Conservation (phyloP, 2,329 filamentous ascomycete species). For the Drechmeria coniospora region DNA sequence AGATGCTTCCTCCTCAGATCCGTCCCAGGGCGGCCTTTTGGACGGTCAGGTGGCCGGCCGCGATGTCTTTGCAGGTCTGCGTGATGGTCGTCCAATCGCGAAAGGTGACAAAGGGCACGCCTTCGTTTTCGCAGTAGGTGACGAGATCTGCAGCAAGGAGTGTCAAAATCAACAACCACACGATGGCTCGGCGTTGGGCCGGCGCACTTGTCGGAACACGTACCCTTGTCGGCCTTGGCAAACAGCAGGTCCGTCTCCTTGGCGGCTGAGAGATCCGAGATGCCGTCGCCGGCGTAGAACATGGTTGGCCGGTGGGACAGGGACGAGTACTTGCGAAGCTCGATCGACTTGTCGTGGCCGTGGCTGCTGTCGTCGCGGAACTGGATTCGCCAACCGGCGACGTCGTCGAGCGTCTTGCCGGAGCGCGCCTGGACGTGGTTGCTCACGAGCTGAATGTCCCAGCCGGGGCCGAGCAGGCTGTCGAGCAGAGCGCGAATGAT, state of each 20-base stretch:
- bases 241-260: conserved; percentile 88
- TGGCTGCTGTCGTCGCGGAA: conserved; percentile 83
- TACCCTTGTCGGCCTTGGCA: conserved; percentile 78
- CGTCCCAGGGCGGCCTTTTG: conserved; percentile 49
- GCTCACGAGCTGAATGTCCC: conserved; percentile 78
- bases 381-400: conserved; percentile 72
- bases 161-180: conserved; percentile 3
- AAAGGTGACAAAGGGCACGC: conserved; percentile 79
- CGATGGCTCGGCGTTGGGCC: too few species aligned
- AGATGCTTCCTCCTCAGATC: conserved; percentile 10
- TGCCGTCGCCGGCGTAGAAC: conserved; percentile 91
- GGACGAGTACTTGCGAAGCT: conserved; percentile 73
- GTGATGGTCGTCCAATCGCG: conserved; percentile 71
- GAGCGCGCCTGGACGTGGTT: conserved; percentile 56
- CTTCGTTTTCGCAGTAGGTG: conserved; percentile 68
- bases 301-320: conserved; percentile 65
- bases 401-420: conserved; percentile 60
- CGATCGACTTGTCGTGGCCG: conserved; percentile 92
- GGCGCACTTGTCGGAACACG: too few species aligned
- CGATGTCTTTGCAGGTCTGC: conserved; percentile 59
- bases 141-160: conserved; percentile 51
- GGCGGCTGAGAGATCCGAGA: conserved; percentile 82
- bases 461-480: conserved; percentile 61
- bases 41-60: conserved; percentile 54
- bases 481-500: conserved; percentile 74